These are phyloP conservation scores for Bonia amplexicaulis DNA, from an alignment of 176 grass and related monocot species.

Conservation along the genomic window DNA sequence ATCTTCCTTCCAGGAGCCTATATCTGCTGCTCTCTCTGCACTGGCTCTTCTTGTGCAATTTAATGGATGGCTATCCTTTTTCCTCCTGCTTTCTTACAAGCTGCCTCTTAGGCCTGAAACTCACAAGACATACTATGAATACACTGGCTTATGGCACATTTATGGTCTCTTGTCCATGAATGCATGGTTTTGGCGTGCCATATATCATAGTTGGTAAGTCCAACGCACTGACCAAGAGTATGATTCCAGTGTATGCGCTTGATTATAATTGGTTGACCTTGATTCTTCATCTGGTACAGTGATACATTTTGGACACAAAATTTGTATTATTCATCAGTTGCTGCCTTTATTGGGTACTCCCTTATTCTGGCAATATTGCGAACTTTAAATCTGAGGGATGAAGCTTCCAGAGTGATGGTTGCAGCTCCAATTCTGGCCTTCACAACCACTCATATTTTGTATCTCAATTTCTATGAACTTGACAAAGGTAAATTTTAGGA, in stretches of 20 bases:
- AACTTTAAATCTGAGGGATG: conserved; percentile 59
- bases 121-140: conserved; percentile 78
- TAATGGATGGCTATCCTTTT: conserved; percentile 89
- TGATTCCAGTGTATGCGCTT: background rate
- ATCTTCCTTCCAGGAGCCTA: conserved; percentile 53
- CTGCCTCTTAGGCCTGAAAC: conserved; percentile 66
- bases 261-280: background rate
- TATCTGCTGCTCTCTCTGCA: conserved; percentile 75
- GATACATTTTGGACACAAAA: conserved; percentile 73
- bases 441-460: conserved; percentile 87
- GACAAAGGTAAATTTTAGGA: conserved; percentile 59
- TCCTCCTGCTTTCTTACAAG: conserved; percentile 78
- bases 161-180: conserved; percentile 81
- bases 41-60: conserved; percentile 80
- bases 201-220: conserved; percentile 81
- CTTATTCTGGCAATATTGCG: conserved; percentile 69
- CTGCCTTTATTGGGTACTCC: conserved; percentile 74
- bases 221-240: background rate
- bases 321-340: conserved; percentile 62
- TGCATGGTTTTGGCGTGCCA: conserved; percentile 94
- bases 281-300: conserved; percentile 39
- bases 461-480: conserved; percentile 88
- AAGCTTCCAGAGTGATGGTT: conserved; percentile 89
- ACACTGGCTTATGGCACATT: conserved; percentile 80
- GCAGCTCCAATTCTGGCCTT: conserved; percentile 87